Evolutionary conservation across 441 rosid genomes (phyloP), one percentile per base, ranked within the genome.

Genomic region (Populus hybrid): DNA sequence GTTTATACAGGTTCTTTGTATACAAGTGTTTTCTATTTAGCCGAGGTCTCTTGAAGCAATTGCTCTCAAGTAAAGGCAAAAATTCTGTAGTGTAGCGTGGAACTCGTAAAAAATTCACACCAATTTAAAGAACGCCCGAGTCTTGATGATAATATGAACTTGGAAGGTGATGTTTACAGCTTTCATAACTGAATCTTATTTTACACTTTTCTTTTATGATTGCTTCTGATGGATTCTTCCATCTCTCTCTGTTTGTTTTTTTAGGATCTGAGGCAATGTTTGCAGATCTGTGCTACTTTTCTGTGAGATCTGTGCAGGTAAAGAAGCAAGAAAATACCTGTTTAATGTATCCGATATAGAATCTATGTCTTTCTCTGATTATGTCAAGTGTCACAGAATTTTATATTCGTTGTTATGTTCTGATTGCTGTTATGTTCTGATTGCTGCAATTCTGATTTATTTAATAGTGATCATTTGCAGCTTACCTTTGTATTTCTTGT

Each of bases 241-340:
- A 2, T 35, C 36, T 73, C 20, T 45, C 56, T 14, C 56, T 45
- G 14, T 5, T 23, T 35, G 21, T 42, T 29, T 53, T 78, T 87
- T 77, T 85, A 96, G 98, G 99, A 74, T 94, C 99, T 42, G 99
- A 96, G 87, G 99, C 99, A 76, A 92, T 96, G 90, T 96, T 94
- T 87, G 99, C 99, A 76, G 98, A 96, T 89, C 98, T 96, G 87
- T 96, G 99, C 89, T 96, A 96, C 83, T 94, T 96, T 81, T 88
- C 98, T 45, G 99, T 94, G 75, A 91, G 91, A 82, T 96, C 99
- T 42, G 90, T 96, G 78, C 98, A 94, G 98, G 99, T 96, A 87
- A 85, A 80, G 76, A 74, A 74, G 72, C 80, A 26, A 73, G 76
- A 74, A 72, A 76, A 10, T 64, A 40, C 69, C 70, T 64, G n/a